phyloP scores from a whole-genome alignment of 1,139 yeast genomes.

The Hemisphaericaspora xylanilytica region DNA sequence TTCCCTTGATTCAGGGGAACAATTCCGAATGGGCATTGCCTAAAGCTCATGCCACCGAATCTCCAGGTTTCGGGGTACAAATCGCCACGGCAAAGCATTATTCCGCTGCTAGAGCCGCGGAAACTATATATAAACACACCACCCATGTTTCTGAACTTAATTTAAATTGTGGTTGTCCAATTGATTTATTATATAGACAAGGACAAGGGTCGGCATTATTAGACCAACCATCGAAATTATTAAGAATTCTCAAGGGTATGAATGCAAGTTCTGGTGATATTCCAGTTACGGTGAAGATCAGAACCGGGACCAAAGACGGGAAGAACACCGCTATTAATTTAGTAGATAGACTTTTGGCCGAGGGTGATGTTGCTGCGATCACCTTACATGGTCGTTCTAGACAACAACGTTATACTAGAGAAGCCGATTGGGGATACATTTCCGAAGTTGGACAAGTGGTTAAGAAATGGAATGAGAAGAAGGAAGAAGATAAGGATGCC shows the following conservation, averaged over 20 bases:
- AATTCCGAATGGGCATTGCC: conserved; percentile 98
- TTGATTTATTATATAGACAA: conserved; percentile 83
- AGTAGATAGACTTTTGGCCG: conserved; percentile 66
- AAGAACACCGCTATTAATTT: conserved; percentile 82
- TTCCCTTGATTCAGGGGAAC: conserved; percentile 84
- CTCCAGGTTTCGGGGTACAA: conserved; percentile 91
- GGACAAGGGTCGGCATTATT: conserved; percentile 96
- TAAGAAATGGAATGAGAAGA: conserved; percentile 53
- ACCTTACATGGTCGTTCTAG: conserved; percentile 96
- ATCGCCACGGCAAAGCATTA: conserved; percentile 89
- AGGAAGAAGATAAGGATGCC: conserved; percentile 53
- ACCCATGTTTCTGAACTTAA: conserved; percentile 72
- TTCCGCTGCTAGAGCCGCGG: conserved; percentile 92
- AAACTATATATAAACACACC: conserved; percentile 60
- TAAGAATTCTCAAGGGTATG: conserved; percentile 84
- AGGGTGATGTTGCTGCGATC: conserved; percentile 84
- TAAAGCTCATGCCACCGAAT: conserved; percentile 78
- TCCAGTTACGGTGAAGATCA: conserved; percentile 86
- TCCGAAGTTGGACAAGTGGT: conserved; percentile 69
- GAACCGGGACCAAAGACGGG: conserved; percentile 86
- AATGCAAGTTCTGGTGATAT: conserved; percentile 82
- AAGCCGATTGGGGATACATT: conserved; percentile 92
- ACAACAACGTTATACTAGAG: conserved; percentile 88
- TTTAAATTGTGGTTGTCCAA: conserved; percentile 96
- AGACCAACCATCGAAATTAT: conserved; percentile 82